Conservation (phyloP, 2,329 filamentous ascomycete genomes). For the Claviceps africana region DNA sequence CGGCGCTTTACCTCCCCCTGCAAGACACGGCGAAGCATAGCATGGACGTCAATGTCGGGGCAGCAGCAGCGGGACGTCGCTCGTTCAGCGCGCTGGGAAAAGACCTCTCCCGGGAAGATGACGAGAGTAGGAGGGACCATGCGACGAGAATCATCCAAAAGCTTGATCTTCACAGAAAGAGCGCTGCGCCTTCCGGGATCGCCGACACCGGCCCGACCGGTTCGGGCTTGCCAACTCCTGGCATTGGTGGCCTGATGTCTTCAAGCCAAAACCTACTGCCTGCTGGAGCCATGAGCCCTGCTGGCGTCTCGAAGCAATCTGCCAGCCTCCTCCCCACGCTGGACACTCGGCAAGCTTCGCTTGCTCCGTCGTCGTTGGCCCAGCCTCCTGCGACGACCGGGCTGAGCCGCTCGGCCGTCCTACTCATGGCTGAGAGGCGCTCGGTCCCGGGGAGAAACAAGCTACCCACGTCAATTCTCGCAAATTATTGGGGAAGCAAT, state of each 20-base stretch:
- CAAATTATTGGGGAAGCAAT: conserved; percentile 85
- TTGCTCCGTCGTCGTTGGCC: conserved; percentile 72
- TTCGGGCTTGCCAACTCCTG: conserved; percentile 29
- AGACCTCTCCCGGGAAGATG: conserved; percentile 46
- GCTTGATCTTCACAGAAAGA: conserved; percentile 75
- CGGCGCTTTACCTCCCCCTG: conserved; percentile 49
- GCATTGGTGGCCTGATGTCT: conserved; percentile 75
- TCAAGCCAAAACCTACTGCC: conserved; percentile 70
- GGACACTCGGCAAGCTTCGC: conserved; percentile 40
- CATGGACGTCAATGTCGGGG: conserved; percentile 45
- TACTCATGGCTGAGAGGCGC: conserved; percentile 63
- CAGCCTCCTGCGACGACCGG: conserved; percentile 74
- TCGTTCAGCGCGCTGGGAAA: conserved; percentile 39
- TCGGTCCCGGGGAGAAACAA: conserved; percentile 52
- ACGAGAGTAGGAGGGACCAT: conserved; percentile 65
- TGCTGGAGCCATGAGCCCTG: conserved; percentile 17
- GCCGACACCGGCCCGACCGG: conserved; percentile 22
- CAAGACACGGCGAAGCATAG: conserved; percentile 51
- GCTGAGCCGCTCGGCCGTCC: conserved; percentile 72
- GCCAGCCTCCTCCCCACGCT: conserved; percentile 22
- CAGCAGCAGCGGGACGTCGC: conserved; percentile 31
- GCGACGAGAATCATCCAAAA: conserved; percentile 84
- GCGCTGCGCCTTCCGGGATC: conserved; percentile 37
- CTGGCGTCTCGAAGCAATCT: conserved; percentile 15
- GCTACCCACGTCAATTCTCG: conserved; percentile 74